phyloP scores from a whole-genome alignment of 2,329 filamentous ascomycete species.

The Botrytis galanthina region DNA sequence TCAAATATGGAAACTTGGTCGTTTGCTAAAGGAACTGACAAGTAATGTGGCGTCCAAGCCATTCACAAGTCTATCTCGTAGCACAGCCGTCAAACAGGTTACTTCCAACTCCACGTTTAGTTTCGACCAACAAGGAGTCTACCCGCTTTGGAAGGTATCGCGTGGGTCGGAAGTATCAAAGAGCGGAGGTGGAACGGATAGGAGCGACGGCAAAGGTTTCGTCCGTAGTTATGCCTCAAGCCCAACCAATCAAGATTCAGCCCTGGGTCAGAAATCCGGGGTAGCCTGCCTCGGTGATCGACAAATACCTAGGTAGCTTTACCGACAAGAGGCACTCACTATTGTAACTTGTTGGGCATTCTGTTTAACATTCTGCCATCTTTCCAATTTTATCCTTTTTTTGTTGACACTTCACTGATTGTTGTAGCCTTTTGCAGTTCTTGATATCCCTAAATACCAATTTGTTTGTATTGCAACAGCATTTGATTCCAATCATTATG shows the following conservation, averaged over 20 bases:
- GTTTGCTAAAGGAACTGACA: background rate
- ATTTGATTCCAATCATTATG: background rate
- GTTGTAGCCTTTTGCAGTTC: background rate
- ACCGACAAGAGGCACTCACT: background rate
- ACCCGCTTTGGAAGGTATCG: background rate
- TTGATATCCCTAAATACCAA: background rate
- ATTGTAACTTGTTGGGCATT: background rate
- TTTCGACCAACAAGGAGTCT: background rate
- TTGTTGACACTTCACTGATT: background rate
- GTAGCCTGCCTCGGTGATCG: constrained; percentile 7
- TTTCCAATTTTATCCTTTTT: background rate
- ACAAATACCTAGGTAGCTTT: background rate
- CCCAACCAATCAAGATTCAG: background rate
- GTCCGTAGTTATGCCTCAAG: background rate
- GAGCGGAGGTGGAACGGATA: background rate
- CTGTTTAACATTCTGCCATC: background rate
- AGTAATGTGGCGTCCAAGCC: background rate
- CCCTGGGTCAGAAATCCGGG: background rate
- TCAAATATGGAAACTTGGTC: too few species aligned
- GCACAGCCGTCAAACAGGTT: background rate
- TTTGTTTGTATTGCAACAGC: background rate
- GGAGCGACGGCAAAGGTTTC: background rate
- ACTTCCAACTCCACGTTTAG: background rate
- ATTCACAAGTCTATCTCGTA: background rate
- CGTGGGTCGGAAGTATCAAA: background rate